Evolutionary conservation across 2,329 filamentous ascomycete species (phyloP), one percentile per base, ranked within the genome.

Genomic region (Aspergillus novoparasiticus): DNA sequence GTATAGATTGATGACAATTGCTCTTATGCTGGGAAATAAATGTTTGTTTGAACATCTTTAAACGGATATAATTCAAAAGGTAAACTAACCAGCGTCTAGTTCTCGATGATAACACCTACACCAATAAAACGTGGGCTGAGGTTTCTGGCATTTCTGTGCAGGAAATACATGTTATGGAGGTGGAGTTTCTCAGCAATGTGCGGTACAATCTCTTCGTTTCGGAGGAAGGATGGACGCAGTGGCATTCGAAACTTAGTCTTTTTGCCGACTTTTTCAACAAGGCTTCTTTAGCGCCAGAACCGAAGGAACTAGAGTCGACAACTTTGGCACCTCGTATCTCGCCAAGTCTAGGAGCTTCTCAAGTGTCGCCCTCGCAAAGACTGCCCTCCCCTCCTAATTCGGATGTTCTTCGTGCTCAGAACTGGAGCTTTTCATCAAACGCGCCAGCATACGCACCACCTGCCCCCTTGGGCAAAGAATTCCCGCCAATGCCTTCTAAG

Each of bases 131-230:
- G 0, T 99, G 95, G 95, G 95, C 94, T 2, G 95, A 99, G 72
- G 95, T 99, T 12, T 98, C 95, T 0, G 91, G 92, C 51, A 97
- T 99, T 65, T 89, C 92, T 1, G 94, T 98, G 14, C 89, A 90
- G 64, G 95, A 99, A 78, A 97, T 99, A 58, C 95, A 99, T 76
- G 91, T 97, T 51, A 99, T 99, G 95, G 95, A 99, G 77, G 95
- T 99, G n/a, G 95, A 99, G 77, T 99, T 99, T 72, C 83, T 99
- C 66, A 97, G 94, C 83, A 98, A 98, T 78, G 96, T 99, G 90
- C 89, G 94, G 73, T 99, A 98, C 79, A 93, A 92, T 71, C 83
- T 99, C 9, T 89, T 94, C 75, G 93, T 92, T 4, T 96, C 94
- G 4, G 89, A 93, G 74, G 85, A 88, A 59, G 87, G 97, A 75